Evolutionary conservation across 441 rosid species (phyloP), one percentile per base, ranked within the genome.

Genomic region (Corymbia calophylla): DNA sequence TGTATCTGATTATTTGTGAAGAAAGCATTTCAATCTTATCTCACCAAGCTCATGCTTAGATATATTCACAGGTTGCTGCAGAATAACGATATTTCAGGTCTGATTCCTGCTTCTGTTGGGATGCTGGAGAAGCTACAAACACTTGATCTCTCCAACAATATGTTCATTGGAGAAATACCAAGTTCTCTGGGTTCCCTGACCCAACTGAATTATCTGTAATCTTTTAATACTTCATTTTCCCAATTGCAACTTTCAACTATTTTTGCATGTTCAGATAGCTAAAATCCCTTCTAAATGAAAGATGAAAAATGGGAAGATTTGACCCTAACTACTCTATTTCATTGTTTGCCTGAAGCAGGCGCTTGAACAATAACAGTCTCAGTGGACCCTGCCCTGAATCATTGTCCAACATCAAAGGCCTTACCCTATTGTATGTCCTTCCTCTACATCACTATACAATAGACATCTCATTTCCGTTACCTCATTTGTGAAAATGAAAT

Each of bases 321-420:
- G 87, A 19, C 87, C 56, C 19, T 85, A 85, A 11, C 56, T 31
- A 85, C 68, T 86, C 17, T 86, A 86, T 21, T 5, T 53, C n/a
- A 55, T 86, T 55, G 64, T 55, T 55, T 39, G 48, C 64, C 87
- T 19, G 19, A 58, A 86, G 89, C 93, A 97, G 98, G 94, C 96
- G 97, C 91, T 94, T 97, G 90, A 97, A 97, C 94, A 97, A 97
- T 94, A 97, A 97, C 90, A 95, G 99, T 91, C 98, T 97, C 86
- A 64, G 90, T 87, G 99, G 99, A 87, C 70, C 94, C 73, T 95
- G 95, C 90, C 99, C 99, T 3, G 91, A 91, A 82, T 94, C 99
- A 85, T 90, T 97, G 88, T 97, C 99, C 88, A 95, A 94, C 86
- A 95, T 97, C 48, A 92, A 94, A 73, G 95, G 99, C 86, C 97